Conservation (phyloP, 179 eudicot species). For the Beta lomatogona region DNA sequence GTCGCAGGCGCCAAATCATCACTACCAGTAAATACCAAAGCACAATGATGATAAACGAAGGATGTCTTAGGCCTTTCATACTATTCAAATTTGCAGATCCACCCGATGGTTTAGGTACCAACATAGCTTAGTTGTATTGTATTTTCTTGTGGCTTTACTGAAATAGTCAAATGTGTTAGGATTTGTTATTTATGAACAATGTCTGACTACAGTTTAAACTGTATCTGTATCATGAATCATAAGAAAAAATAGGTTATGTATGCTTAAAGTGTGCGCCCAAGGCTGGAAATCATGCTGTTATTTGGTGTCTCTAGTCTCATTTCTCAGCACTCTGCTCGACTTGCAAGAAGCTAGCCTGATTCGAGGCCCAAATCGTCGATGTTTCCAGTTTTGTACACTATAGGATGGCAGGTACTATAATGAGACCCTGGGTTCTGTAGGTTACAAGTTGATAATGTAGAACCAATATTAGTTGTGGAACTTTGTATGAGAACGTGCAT, state of each 20-base stretch:
- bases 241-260: not conserved
- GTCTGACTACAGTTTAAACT: not conserved
- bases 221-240: not conserved
- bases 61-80: constrained; percentile 18
- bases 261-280: constrained; percentile 2
- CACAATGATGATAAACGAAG: constrained; percentile 38
- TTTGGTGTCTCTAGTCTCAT: not conserved
- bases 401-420: too few relatives aligned
- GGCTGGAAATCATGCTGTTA: not conserved
- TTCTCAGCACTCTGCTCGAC: not conserved
- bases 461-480: too few relatives aligned
- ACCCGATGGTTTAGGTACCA: constrained; percentile 5
- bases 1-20: constrained; percentile 30
- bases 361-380: not conserved
- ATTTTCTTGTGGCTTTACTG: not conserved
- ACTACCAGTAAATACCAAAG: constrained; percentile 6
- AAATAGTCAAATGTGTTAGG: constrained; percentile 1
- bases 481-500: too few relatives aligned
- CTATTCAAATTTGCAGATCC: not conserved
- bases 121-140: constrained; percentile 11
- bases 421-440: too few relatives aligned
- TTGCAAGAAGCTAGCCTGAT: not conserved
- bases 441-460: too few relatives aligned
- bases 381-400: too few relatives aligned
- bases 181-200: constrained; percentile 6